These are phyloP conservation scores for Knoxdaviesia proteae DNA, from an alignment of 2,329 filamentous ascomycete species.

Conservation along the genomic window DNA sequence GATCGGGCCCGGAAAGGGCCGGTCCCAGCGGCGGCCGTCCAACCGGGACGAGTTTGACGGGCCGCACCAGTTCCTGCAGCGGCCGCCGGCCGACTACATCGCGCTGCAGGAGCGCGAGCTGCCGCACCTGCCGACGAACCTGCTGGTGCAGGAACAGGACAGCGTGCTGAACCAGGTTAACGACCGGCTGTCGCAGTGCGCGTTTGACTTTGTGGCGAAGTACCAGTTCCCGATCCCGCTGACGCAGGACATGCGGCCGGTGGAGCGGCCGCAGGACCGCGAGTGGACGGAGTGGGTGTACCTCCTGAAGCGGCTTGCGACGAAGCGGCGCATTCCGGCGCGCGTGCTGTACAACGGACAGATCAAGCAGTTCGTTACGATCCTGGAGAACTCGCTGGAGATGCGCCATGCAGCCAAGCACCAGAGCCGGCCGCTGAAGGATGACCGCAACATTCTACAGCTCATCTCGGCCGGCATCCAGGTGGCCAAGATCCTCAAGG, in stretches of 20 bases:
- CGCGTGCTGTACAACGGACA: constrained; percentile 72
- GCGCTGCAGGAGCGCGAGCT: constrained; percentile 63
- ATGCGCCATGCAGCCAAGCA: constrained; percentile 74
- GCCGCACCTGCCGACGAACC: constrained; percentile 62
- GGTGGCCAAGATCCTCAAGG: constrained; percentile 71
- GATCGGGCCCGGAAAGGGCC: constrained; percentile 19
- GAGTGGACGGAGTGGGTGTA: constrained; percentile 92
- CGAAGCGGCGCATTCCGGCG: constrained; percentile 67
- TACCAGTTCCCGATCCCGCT: constrained; percentile 79
- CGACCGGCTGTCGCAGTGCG: constrained; percentile 65
- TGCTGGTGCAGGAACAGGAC: constrained; percentile 70
- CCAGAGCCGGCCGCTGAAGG: constrained; percentile 64
- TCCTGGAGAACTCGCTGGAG: constrained; percentile 71
- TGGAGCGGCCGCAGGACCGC: constrained; percentile 53
- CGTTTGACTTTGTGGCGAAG: constrained; percentile 77
- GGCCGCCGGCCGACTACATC: constrained; percentile 48
- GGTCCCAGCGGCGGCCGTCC: constrained; percentile 46
- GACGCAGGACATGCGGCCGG: constrained; percentile 60
- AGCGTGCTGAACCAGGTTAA: constrained; percentile 62
- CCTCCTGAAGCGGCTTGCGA: constrained; percentile 65
- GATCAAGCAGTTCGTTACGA: constrained; percentile 79
- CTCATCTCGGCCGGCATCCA: constrained; percentile 73
- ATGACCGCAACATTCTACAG: constrained; percentile 75
- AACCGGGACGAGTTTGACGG: constrained; percentile 83
- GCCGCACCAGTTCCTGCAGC: constrained; percentile 61